phyloP scores from a whole-genome alignment of 2,329 filamentous ascomycete genomes.

The Tolypocladium sp. region DNA sequence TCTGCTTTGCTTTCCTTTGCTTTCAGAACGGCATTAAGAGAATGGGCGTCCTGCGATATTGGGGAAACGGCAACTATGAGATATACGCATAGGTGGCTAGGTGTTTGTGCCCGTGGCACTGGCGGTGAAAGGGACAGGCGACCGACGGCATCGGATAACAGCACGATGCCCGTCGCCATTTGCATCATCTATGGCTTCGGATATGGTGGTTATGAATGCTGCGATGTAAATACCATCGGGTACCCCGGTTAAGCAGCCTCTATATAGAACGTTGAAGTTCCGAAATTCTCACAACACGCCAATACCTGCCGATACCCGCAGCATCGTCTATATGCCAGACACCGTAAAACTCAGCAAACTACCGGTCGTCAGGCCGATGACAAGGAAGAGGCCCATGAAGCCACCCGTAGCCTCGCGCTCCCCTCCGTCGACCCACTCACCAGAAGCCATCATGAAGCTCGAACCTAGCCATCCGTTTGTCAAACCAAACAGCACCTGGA shows the following conservation, averaged over 20 bases:
- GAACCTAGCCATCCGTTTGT: conserved; percentile 83
- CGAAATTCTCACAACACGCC: neutral
- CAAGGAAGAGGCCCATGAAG: conserved; percentile 90
- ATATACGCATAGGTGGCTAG: neutral
- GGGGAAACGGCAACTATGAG: neutral
- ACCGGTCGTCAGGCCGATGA: conserved; percentile 73
- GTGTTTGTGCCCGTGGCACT: neutral
- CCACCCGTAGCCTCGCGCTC: conserved; percentile 85
- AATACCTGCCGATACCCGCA: neutral
- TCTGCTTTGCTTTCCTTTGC: neutral
- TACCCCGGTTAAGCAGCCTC: neutral
- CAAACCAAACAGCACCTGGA: conserved; percentile 76
- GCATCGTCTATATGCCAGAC: conserved; percentile 26
- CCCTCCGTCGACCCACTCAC: conserved; percentile 68
- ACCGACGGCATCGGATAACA: neutral
- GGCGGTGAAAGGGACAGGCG: neutral
- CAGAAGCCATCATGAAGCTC: conserved; percentile 84
- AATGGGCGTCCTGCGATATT: neutral
- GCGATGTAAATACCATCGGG: neutral
- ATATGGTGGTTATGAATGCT: neutral
- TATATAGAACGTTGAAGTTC: neutral
- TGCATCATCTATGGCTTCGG: neutral
- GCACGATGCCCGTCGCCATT: neutral
- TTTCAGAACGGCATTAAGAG: neutral
- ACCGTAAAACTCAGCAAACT: conserved; percentile 81